These are phyloP conservation scores for Alternaria infectoria DNA, from an alignment of 2,329 filamentous ascomycete species.

Conservation along the genomic window DNA sequence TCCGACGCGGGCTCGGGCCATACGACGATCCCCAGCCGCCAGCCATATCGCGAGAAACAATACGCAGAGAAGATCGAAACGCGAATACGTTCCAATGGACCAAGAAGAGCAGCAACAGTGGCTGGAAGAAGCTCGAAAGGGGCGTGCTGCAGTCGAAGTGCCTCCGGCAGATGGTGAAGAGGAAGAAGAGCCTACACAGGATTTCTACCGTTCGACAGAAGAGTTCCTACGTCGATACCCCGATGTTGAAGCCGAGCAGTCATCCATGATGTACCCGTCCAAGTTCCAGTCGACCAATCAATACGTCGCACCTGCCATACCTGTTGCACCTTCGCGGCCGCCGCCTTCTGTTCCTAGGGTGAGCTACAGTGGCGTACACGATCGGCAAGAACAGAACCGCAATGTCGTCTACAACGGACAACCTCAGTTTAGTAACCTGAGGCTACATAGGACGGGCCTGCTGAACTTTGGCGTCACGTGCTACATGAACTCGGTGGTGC, in stretches of 20 bases:
- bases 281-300: constrained; percentile 49
- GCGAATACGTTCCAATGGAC: constrained; percentile 74
- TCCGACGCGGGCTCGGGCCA: constrained; percentile 54
- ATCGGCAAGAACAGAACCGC: constrained; percentile 54
- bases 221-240: constrained; percentile 86
- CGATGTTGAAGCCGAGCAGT: constrained; percentile 65
- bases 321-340: constrained; percentile 65
- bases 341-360: constrained; percentile 62
- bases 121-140: constrained; percentile 75
- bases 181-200: constrained; percentile 35
- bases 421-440: constrained; percentile 52
- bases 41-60: constrained; percentile 60
- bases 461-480: constrained; percentile 83
- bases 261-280: constrained; percentile 57
- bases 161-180: constrained; percentile 37
- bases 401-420: constrained; percentile 54
- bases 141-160: constrained; percentile 59
- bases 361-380: constrained; percentile 82
- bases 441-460: constrained; percentile 72
- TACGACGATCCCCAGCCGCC: constrained; percentile 60
- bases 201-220: constrained; percentile 71
- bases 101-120: constrained; percentile 81
- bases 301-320: constrained; percentile 61
- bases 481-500: constrained; percentile 90
- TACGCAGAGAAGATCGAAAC: constrained; percentile 62